A percentile compares a stretch with the other conserved stretches of the same genome.
phyloP scores from a whole-genome alignment of 129 eudicot species.

The Arctium minus region DNA sequence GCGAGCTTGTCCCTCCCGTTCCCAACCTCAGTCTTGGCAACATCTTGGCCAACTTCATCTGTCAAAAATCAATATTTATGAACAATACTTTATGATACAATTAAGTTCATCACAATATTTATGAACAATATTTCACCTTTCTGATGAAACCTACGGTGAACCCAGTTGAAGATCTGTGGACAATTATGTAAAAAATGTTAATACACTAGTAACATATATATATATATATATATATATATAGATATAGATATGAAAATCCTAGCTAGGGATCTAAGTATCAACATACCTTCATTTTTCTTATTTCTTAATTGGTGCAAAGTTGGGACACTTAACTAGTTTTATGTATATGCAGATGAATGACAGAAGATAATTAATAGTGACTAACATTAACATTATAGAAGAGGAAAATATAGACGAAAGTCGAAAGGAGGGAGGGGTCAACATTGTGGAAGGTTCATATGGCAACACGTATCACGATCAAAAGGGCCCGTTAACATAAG shows the following conservation, averaged over 20 bases:
- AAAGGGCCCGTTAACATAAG: slow-evolving; percentile 20
- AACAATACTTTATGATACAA: background rate
- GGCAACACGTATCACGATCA: slow-evolving; percentile 12
- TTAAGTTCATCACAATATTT: background rate
- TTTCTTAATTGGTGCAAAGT: slow-evolving; percentile 6
- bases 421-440: slow-evolving; percentile 11
- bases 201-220: background rate
- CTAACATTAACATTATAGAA: background rate
- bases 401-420: slow-evolving; percentile 11
- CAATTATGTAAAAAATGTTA: background rate
- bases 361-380: background rate
- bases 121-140: slow-evolving; percentile 38
- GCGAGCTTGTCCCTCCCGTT: slow-evolving; percentile 28
- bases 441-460: slow-evolving; percentile 20
- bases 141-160: slow-evolving; percentile 55
- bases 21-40: background rate
- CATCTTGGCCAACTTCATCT: slow-evolving; percentile 33
- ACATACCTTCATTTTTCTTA: slow-evolving; percentile 31
- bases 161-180: slow-evolving; percentile 76
- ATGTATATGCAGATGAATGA: background rate
- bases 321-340: background rate
- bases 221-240: background rate
- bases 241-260: too few relatives aligned
- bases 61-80: background rate
- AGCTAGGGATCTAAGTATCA: background rate